Evolutionary conservation across 495 filamentous ascomycete species (phyloP).

Genomic region (Trichoderma parareesei): DNA sequence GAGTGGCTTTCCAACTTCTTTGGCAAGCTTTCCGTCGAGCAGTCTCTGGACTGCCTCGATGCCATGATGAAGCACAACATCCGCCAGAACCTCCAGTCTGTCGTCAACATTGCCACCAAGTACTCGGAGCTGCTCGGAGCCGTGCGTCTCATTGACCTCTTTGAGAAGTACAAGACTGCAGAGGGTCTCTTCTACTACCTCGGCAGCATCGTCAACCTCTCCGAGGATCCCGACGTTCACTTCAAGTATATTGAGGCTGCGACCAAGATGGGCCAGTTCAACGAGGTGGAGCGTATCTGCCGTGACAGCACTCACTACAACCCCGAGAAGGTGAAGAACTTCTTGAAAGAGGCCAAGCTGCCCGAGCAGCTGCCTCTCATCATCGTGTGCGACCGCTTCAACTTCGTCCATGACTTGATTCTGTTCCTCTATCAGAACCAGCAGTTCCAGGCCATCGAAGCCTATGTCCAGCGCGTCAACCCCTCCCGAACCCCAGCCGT

Average conservation of each 20-base stretch:
- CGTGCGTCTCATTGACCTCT: slow-evolving; percentile 76
- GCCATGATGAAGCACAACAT: slow-evolving; percentile 96
- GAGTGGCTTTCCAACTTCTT: slow-evolving; percentile 93
- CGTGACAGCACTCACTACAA: slow-evolving; percentile 91
- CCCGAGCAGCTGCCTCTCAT: slow-evolving; percentile 92
- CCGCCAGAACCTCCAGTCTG: slow-evolving; percentile 88
- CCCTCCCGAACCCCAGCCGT: slow-evolving; percentile 88
- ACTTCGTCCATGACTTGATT: slow-evolving; percentile 95
- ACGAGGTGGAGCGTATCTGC: slow-evolving; percentile 94
- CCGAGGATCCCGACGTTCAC: slow-evolving; percentile 87
- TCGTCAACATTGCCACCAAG: slow-evolving; percentile 92
- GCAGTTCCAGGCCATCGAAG: slow-evolving; percentile 98
- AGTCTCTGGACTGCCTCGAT: slow-evolving; percentile 87
- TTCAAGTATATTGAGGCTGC: slow-evolving; percentile 99
- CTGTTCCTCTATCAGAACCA: slow-evolving; percentile 98
- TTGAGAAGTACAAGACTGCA: slow-evolving; percentile 93
- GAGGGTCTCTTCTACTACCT: slow-evolving; percentile 98
- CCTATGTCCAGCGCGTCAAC: slow-evolving; percentile 99
- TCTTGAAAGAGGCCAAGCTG: slow-evolving; percentile 92
- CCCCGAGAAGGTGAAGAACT: slow-evolving; percentile 97
- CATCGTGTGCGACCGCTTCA: slow-evolving; percentile 97
- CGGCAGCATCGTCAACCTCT: slow-evolving; percentile 94
- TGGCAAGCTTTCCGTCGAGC: slow-evolving; percentile 86
- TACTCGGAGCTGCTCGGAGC: slow-evolving; percentile 97
- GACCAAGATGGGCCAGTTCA: slow-evolving; percentile 81